Base-by-base conservation (phyloP, 2,329 filamentous ascomycete species). In the Claviceps capensis region DNA sequence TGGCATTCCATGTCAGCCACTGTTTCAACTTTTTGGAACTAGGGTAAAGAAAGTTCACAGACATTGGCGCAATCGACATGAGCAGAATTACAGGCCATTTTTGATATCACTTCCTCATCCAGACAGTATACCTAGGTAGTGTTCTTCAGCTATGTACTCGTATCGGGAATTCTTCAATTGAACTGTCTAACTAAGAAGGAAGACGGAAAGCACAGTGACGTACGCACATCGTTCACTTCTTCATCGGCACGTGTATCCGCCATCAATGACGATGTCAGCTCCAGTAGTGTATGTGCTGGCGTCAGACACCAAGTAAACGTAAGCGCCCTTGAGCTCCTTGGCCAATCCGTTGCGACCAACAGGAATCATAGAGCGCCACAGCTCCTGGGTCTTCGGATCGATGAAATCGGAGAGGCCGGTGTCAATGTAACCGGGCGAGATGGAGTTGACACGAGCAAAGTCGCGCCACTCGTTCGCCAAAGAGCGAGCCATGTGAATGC, bases 271-370 rank as follows among this genome's bases (percentile, higher is more conserved):
- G 44, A 89, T 73, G 62, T 87, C 83, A 2, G 78, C 72, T 4
- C 79, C 86, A 13, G 86, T 89, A 5, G 82, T 87, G 67, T 88
- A 90, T 43, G 79, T 82, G 53, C 82, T 81, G 4, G 86, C 86
- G 64, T 90, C 85, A 48, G 79, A 84, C 37, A 85, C 79, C 41
- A 91, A 74, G 67, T 88, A 90, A 49, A 90, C 72, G 64, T 85
- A 91, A n/a, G 83, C 83, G 7, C 82, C 84, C 71, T 87, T 87
- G 58, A 88, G 71, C 72, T 89, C 85, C 60, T 82, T 78, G 1
- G 79, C 71, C 50, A 79, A 69, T 4, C 83, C 85, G 61, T 86
- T 79, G 59, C 85, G 72, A 41, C 76, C 82, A 77, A 88, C 81
- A 47, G 84, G 84, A 50, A 85, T 88, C 76, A 87, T 87, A 62